Evolutionary conservation across 106 monocot species (phyloP), one percentile per base, ranked within the genome.

Genomic region (Acanthochlamys bracteata): DNA sequence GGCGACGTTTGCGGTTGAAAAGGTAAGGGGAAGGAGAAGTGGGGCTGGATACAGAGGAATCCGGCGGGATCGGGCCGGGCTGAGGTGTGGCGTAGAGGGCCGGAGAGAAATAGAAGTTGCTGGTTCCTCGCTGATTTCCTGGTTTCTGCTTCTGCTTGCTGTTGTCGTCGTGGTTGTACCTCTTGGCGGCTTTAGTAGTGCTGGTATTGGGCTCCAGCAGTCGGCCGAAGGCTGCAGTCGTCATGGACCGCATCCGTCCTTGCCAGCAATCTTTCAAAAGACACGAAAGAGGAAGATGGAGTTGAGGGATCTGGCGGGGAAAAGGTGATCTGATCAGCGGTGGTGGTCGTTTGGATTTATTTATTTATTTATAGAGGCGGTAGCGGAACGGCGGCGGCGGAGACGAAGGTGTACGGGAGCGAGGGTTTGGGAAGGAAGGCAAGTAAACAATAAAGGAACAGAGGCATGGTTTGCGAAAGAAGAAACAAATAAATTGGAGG

Each of bases 1-100:
- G 69, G 20, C 78, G 67, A 17, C 78, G 58, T 66, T 79, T 79
- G 60, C 68, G 58, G 53, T 74, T 79, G 47, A 79, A 66, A 23
- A 79, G 41, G 40, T 74, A 74, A 41, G 78, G 78, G 0, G 74
- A 70, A 2, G 73, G 78, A 26, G 46, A 64, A 0, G 55, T 69
- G 24, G 53, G n/a, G n/a, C n/a, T n/a, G n/a, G n/a, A n/a, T n/a
- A n/a, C n/a, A n/a, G n/a, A n/a, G n/a, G n/a, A n/a, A n/a, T n/a
- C n/a, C n/a, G n/a, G n/a, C n/a, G n/a, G n/a, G n/a, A n/a, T n/a
- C n/a, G 41, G 9, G 59, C 27, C 7, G 72, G 60, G 53, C n/a
- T 70, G 65, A 4, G 79, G 69, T 22, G 74, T 70, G 9, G 74
- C 61, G 66, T 79, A 79, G 11, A 79, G 63, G 10, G 74, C 52